phyloP scores from a whole-genome alignment of 805 yeast genomes.

The Yamadazyma paraphyllophila region DNA sequence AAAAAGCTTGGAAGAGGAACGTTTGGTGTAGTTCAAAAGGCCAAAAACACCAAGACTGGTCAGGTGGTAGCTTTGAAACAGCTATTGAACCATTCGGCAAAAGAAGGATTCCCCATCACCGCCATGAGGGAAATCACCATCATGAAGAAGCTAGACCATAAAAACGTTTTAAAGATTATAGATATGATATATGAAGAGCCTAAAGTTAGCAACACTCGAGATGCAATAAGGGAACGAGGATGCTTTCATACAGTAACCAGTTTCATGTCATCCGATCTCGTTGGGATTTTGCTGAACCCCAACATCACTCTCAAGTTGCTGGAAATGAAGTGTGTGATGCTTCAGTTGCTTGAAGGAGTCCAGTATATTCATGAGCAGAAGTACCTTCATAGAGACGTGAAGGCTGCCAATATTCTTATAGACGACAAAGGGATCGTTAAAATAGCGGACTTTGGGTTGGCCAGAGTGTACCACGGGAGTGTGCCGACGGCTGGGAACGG shows the following conservation, averaged over 20 bases:
- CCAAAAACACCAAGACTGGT: constrained; percentile 51
- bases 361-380: constrained; percentile 68
- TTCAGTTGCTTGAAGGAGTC: constrained; percentile 76
- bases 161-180: constrained; percentile 69
- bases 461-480: constrained; percentile 66
- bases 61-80: constrained; percentile 83
- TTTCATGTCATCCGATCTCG: constrained; percentile 87
- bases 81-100: constrained; percentile 71
- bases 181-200: constrained; percentile 64
- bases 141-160: constrained; percentile 65
- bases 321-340: constrained; percentile 80
- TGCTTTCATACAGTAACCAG: constrained; percentile 85
- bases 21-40: constrained; percentile 78
- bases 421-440: constrained; percentile 76
- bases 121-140: constrained; percentile 90
- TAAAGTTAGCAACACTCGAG: constrained; percentile 30
- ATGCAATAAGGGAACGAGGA: constrained; percentile 37
- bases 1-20: constrained; percentile 45
- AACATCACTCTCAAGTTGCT: constrained; percentile 55
- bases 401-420: constrained; percentile 90
- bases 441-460: constrained; percentile 94
- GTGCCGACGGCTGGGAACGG: constrained; percentile 53
- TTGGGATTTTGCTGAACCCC: constrained; percentile 85
- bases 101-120: constrained; percentile 88
- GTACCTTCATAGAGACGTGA: constrained; percentile 83